A percentile compares a stretch with the other conserved stretches of the same genome.
Evolutionary conservation across 2,329 filamentous ascomycete genomes (phyloP).

Genomic region (Berkeleyomyces rouxiae): DNA sequence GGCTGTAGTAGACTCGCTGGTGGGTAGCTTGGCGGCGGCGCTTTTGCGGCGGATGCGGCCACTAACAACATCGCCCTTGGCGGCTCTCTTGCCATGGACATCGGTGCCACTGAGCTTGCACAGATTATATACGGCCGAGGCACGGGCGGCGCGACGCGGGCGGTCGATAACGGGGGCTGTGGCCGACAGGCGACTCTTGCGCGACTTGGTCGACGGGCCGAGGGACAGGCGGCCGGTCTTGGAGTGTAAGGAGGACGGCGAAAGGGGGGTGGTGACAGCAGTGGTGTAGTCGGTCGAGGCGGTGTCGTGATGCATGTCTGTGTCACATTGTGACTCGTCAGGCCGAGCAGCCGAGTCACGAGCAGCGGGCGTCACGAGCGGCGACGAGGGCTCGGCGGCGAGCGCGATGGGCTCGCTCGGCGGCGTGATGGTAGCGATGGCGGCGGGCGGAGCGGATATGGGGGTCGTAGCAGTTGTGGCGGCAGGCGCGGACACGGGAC

Average conservation of each 20-base stretch:
- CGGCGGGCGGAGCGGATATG: not conserved
- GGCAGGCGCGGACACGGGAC: not conserved
- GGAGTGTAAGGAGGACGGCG: not conserved
- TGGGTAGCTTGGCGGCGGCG: not conserved
- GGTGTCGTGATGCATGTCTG: not conserved
- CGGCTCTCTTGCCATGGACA: slow-evolving; percentile 39
- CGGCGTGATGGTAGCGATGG: slow-evolving; percentile 7
- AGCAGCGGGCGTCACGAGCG: slow-evolving; percentile 27
- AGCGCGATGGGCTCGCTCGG: slow-evolving; percentile 10
- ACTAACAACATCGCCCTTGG: slow-evolving; percentile 32
- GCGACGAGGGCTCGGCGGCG: slow-evolving; percentile 7
- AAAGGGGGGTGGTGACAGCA: not conserved
- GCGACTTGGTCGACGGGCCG: slow-evolving; percentile 16
- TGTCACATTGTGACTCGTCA: slow-evolving; percentile 22
- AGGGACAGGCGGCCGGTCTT: slow-evolving; percentile 13
- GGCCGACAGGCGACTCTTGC: not conserved
- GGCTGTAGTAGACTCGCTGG: not conserved
- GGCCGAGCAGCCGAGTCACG: slow-evolving; percentile 36
- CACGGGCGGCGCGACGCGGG: slow-evolving; percentile 16
- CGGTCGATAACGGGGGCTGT: not conserved
- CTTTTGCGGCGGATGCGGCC: slow-evolving; percentile 26
- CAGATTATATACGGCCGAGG: slow-evolving; percentile 39
- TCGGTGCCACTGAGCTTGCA: slow-evolving; percentile 45
- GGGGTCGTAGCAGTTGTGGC: not conserved
- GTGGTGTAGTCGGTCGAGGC: not conserved